Base-by-base conservation (phyloP, 257 asterid species). In the Petunia axillaris region DNA sequence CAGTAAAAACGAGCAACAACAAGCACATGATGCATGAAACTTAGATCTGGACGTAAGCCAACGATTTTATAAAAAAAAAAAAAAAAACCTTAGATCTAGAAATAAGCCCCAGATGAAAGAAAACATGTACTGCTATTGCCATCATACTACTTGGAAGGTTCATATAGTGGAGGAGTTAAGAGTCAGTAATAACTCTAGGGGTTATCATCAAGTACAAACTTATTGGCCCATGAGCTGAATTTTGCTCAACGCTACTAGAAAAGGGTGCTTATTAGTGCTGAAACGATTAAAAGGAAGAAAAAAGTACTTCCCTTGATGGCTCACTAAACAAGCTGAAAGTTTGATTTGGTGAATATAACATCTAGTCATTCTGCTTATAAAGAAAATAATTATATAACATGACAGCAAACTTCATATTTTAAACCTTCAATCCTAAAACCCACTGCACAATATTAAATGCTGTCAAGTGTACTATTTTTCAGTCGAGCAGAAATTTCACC, bases 401-500 rank as follows among this genome's bases (percentile, higher is more conserved):
- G 1, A 10, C 0, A 71, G 9, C 6, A 35, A 73, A 48, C 25
- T 46, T 48, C 62, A 73, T 73, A 25, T 73, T 25, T 43, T 70
- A 0, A 70, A 70, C 77, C 0, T 70, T 10, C 1, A 8, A 16
- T 44, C 46, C 2, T 9, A 4, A 4, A 11, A 48, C 10, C 2
- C 35, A 48, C 60, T 16, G 5, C 38, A 71, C 25, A 40, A 48
- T 71, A n/a, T n/a, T 50, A 35, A 71, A 71, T 25, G 44, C 46
- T 43, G 60, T 48, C 6, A 11, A 71, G 4, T 35, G 0, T 71
- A 71, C 57, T 48, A 70, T 14, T 2, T 71, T 11, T 71, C 60
- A 71, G 77, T 35, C 11, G 35, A 48, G 50, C 1, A 73, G 2
- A 6, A 73, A 73, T 73, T 2, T 73, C 53, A 84, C 87, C 70